A percentile compares a stretch with the other conserved stretches of the same genome.
Conservation (phyloP, 176 grass and related monocot species). For the Paspalum notatum region DNA sequence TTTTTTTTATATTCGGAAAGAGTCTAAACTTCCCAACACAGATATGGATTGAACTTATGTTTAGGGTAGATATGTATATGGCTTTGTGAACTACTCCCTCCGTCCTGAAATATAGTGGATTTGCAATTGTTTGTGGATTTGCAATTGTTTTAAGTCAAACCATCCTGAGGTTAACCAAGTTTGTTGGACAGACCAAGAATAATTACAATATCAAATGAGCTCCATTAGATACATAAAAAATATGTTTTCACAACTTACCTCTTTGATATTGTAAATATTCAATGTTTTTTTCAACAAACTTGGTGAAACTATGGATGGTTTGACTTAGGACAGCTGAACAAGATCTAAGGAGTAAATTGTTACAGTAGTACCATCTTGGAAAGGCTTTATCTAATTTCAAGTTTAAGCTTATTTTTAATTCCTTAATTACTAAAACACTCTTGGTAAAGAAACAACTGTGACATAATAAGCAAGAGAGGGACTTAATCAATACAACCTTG, state of each 20-base stretch:
- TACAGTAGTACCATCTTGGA: background rate
- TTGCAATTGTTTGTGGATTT: too few species aligned
- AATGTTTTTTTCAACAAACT: background rate
- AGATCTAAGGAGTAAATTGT: background rate
- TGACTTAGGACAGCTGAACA: background rate
- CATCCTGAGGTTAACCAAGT: background rate
- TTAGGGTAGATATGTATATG: background rate
- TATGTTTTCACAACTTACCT: background rate
- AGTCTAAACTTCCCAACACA: background rate
- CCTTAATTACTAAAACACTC: background rate
- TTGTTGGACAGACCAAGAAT: background rate
- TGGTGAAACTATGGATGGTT: background rate
- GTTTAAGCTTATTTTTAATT: background rate
- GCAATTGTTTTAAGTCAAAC: background rate
- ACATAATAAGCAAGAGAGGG: conserved; percentile 22
- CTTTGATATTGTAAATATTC: background rate
- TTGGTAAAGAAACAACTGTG: conserved; percentile 1
- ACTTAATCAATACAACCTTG: conserved; percentile 61
- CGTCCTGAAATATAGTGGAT: background rate
- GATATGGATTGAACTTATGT: background rate
- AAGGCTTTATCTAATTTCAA: background rate
- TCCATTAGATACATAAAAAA: background rate
- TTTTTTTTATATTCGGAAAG: background rate
- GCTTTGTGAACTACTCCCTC: background rate
- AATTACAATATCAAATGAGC: background rate